These are phyloP conservation scores for Clonostachys byssicola DNA, from an alignment of 2,329 filamentous ascomycete species.

Conservation along the genomic window DNA sequence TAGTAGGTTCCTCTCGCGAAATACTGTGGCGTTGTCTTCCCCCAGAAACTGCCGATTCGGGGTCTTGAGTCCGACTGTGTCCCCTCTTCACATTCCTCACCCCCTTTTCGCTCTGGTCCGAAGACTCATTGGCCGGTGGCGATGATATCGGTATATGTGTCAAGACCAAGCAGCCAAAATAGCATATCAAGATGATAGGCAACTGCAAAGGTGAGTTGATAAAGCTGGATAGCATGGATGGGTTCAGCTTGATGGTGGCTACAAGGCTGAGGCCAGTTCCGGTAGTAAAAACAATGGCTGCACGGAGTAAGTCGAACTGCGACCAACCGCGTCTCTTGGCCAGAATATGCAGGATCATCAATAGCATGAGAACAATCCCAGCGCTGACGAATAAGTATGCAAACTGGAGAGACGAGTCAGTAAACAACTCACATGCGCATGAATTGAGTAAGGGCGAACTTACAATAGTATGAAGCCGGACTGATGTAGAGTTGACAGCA, in stretches of 20 bases:
- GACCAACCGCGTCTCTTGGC: constrained; percentile 4
- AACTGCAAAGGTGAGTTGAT: constrained; percentile 4
- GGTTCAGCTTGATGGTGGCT: constrained; percentile 3
- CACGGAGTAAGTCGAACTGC: constrained; percentile 5
- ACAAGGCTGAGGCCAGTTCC: constrained; percentile 2
- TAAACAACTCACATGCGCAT: neutral
- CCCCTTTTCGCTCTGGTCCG: too few relatives aligned
- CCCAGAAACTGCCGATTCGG: too few relatives aligned
- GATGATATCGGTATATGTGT: constrained; percentile 19
- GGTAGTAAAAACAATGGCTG: constrained; percentile 2
- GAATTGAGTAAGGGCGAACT: neutral
- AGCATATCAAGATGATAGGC: constrained; percentile 3
- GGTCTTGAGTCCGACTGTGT: too few relatives aligned
- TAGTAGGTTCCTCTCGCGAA: too few relatives aligned
- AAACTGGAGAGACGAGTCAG: neutral
- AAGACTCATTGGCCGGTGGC: neutral
- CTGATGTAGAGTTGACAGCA: neutral
- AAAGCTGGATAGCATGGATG: neutral
- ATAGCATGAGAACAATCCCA: constrained; percentile 3
- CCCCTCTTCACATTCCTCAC: too few relatives aligned
- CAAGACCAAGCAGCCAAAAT: constrained; percentile 9
- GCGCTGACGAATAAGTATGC: constrained; percentile 4
- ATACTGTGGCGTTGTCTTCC: too few relatives aligned
- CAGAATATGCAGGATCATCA: constrained; percentile 5
- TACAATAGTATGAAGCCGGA: constrained; percentile 2